Conservation (phyloP, 2,329 filamentous ascomycete genomes). For the Magnaporthiopsis incrustans region DNA sequence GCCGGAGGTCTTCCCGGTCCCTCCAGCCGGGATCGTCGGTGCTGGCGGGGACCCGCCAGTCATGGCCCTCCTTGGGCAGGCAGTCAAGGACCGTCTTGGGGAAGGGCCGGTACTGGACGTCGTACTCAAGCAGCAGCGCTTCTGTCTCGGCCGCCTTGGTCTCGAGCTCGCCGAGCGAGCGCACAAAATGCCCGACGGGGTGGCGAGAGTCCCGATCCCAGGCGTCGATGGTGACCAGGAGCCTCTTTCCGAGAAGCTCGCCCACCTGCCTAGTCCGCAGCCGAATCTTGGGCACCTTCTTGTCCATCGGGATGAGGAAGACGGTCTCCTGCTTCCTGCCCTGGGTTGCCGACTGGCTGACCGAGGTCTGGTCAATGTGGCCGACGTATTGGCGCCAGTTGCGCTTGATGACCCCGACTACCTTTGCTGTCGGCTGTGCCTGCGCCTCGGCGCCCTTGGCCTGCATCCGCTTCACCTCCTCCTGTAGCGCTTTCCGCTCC, state of each 20-base stretch:
- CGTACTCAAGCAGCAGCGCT: conserved; percentile 85
- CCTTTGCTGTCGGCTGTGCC: conserved; percentile 81
- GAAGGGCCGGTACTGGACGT: conserved; percentile 96
- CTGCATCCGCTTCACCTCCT: conserved; percentile 83
- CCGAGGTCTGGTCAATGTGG: conserved; percentile 82
- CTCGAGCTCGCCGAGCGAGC: conserved; percentile 86
- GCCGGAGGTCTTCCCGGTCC: conserved; percentile 73
- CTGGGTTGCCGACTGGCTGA: conserved; percentile 63
- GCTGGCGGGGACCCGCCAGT: conserved; percentile 83
- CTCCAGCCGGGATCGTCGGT: conserved; percentile 79
- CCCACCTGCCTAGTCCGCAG: conserved; percentile 84
- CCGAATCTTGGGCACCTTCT: conserved; percentile 91
- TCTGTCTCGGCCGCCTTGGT: conserved; percentile 98
- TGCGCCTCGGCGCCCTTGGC: conserved; percentile 66
- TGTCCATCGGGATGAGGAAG: conserved; percentile 96
- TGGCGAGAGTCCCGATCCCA: conserved; percentile 94
- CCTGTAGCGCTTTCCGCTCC: conserved; percentile 79
- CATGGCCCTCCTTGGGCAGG: conserved; percentile 80
- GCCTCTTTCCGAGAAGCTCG: conserved; percentile 82
- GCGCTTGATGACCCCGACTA: conserved; percentile 86
- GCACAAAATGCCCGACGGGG: conserved; percentile 87
- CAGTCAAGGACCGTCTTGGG: conserved; percentile 94
- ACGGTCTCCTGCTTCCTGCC: conserved; percentile 85
- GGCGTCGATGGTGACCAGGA: conserved; percentile 86
- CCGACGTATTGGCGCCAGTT: conserved; percentile 99